phyloP scores from a whole-genome alignment of 345 rosid species.

The Turnera subulata region DNA sequence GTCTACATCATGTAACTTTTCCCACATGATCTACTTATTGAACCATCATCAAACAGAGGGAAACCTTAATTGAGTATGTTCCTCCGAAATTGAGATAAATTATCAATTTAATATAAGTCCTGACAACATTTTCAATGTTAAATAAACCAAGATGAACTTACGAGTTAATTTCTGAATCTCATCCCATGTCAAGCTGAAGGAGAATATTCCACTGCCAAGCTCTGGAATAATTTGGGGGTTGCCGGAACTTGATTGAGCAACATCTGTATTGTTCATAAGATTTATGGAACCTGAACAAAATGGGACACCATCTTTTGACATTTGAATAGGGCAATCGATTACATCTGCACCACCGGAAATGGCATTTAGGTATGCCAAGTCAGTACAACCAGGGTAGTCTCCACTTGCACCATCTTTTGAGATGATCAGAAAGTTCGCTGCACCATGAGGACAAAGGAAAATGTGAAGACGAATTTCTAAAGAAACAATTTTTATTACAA shows the following conservation, averaged over 20 bases:
- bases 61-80: too few species aligned
- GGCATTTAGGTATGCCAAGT: constrained; percentile 69
- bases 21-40: too few species aligned
- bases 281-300: constrained; percentile 62
- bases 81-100: too few species aligned
- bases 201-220: constrained; percentile 44
- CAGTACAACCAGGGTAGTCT: constrained; percentile 81
- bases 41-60: too few species aligned
- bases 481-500: too few species aligned
- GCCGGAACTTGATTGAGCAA: constrained; percentile 39
- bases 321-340: constrained; percentile 82
- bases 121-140: too few species aligned
- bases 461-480: not conserved
- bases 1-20: too few species aligned
- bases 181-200: constrained; percentile 64
- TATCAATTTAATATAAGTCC: too few species aligned
- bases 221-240: constrained; percentile 41
- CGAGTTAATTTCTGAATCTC: constrained; percentile 58
- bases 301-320: constrained; percentile 66
- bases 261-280: constrained; percentile 47
- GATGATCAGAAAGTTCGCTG: constrained; percentile 53
- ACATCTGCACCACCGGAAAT: constrained; percentile 67
- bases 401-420: constrained; percentile 90
- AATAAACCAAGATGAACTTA: constrained; percentile 34
- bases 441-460: constrained; percentile 16